Evolutionary conservation across 2,329 filamentous ascomycete species (phyloP).

Genomic region (Camptophora hylomeconis): DNA sequence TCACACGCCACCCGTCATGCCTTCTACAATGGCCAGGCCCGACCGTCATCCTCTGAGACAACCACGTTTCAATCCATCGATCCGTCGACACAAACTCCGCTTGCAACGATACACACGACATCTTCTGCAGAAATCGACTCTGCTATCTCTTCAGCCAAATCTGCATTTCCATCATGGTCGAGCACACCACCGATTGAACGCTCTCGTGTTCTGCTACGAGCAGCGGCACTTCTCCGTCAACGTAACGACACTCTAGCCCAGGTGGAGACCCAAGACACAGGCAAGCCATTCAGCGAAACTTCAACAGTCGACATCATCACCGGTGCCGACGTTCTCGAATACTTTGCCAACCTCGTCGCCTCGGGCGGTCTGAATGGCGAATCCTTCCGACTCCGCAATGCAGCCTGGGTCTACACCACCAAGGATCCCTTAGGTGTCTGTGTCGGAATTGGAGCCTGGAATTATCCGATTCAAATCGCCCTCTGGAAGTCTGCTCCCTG

Average conservation of each 20-base stretch:
- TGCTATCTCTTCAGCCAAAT: constrained; percentile 56
- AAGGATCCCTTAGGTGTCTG: constrained; percentile 76
- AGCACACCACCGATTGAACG: constrained; percentile 60
- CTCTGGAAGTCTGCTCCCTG: constrained; percentile 83
- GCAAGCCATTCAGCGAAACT: constrained; percentile 76
- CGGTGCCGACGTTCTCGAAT: constrained; percentile 74
- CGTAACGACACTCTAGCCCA: constrained; percentile 69
- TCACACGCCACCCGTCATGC: constrained; percentile 39
- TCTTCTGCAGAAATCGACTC: constrained; percentile 55
- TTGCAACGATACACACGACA: constrained; percentile 61
- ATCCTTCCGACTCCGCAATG: constrained; percentile 57
- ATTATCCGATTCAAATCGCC: constrained; percentile 83
- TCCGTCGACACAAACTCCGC: constrained; percentile 54
- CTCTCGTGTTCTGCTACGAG: constrained; percentile 63
- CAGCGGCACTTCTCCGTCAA: constrained; percentile 58
- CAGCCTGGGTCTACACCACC: constrained; percentile 71
- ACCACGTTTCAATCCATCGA: constrained; percentile 60
- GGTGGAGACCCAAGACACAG: constrained; percentile 73
- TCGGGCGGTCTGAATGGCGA: constrained; percentile 70
- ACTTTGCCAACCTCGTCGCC: constrained; percentile 68
- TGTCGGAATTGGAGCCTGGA: constrained; percentile 80
- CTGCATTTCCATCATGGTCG: constrained; percentile 66
- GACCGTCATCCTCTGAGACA: constrained; percentile 35
- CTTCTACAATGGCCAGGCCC: constrained; percentile 61
- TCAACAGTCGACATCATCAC: constrained; percentile 72